phyloP scores from a whole-genome alignment of 257 asterid species.

The Solanum chilense region DNA sequence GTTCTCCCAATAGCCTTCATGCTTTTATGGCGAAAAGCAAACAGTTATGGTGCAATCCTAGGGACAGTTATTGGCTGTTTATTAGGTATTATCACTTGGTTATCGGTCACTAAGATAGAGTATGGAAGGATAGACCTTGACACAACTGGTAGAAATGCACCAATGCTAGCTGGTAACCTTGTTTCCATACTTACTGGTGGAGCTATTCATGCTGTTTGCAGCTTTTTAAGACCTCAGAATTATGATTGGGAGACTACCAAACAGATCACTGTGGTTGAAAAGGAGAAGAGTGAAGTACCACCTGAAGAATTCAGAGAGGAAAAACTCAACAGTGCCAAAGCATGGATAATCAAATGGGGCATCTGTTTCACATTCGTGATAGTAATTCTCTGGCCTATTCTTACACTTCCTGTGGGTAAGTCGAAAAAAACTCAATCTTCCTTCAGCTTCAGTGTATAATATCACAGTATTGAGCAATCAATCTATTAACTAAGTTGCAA shows the following conservation, averaged over 20 bases:
- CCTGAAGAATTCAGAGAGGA: constrained; percentile 62
- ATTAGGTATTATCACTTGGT: constrained; percentile 77
- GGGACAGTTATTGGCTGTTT: constrained; percentile 64
- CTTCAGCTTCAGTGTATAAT: background rate
- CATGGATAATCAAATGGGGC: constrained; percentile 88
- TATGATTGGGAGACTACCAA: constrained; percentile 81
- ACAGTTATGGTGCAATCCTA: constrained; percentile 61
- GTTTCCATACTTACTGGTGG: constrained; percentile 82
- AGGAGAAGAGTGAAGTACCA: constrained; percentile 48
- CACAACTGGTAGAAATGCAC: constrained; percentile 85
- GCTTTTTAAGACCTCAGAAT: constrained; percentile 63
- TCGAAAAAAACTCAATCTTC: background rate
- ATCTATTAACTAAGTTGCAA: background rate
- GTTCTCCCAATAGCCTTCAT: constrained; percentile 86
- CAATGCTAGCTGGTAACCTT: constrained; percentile 87
- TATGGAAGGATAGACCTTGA: constrained; percentile 78
- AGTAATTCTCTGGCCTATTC: constrained; percentile 69
- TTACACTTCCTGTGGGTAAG: constrained; percentile 81
- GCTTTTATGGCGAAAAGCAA: constrained; percentile 87
- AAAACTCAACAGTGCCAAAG: constrained; percentile 47
- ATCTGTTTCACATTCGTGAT: constrained; percentile 65
- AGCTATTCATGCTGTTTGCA: constrained; percentile 57
- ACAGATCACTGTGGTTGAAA: constrained; percentile 72
- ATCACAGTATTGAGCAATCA: background rate
- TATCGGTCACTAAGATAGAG: constrained; percentile 55